Evolutionary conservation across 352 stramenopile genomes (phyloP), one percentile per base, ranked within the genome.

Genomic region (Phytopythium montanum): DNA sequence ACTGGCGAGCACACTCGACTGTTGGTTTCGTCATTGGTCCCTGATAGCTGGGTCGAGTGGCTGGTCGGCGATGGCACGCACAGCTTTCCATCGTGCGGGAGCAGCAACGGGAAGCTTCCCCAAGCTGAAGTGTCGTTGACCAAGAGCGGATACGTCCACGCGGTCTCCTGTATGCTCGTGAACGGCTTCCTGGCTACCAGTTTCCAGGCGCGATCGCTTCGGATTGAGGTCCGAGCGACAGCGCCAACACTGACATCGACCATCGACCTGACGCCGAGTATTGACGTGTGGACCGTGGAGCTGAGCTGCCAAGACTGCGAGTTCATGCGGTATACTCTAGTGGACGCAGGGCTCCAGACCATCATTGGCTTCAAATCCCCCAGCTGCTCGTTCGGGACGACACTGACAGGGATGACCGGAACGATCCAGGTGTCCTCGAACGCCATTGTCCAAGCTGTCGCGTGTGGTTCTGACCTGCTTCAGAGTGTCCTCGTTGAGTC

Each of bases 61-160:
- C 52, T 62, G 0, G 53, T 80, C 16, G 81, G 81, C 12, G 70
- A 89, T 46, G 81, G 81, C n/a, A 79, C 79, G 0, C 81, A 92
- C 10, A 34, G 25, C 4, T 89, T 84, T 56, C 81, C 79, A 4
- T 66, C 58, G 2, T 92, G 79, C 25, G 61, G 62, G 31, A 44
- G 34, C 12, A 21, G 13, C 16, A 49, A 26, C 4, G 39, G 13
- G 0, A 61, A 56, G 9, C 58, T 66, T 1, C 64, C 66, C 9
- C 58, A 64, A 31, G 51, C 34, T 10, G 61, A 60, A 4, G 49
- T 61, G 33, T 41, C 62, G 5, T 60, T 89, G 2, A 61, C 55
- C 8, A 46, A 49, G 28, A 86, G 67, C 29, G 73, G 76, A 1
- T 89, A 89, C 55, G 59, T 89, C 12, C 76, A 89, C 48, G 76